Conservation (phyloP, 1,284 basidiomycete species). For the Pterulicium gracile region DNA sequence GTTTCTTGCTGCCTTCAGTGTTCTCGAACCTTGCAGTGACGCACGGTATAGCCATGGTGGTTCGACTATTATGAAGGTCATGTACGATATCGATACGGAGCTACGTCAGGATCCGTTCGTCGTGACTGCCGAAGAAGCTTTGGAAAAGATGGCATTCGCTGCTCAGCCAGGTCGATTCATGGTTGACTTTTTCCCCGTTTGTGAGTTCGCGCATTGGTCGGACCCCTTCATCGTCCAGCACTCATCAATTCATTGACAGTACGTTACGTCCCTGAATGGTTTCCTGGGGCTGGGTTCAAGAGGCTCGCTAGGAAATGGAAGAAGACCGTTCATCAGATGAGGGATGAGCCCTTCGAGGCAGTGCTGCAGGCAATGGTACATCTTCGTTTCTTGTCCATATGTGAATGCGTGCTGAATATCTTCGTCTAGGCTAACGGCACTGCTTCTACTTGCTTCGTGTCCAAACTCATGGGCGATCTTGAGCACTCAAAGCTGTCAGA, state of each 20-base stretch:
- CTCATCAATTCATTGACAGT: conserved; percentile 10
- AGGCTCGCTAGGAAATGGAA: conserved; percentile 20
- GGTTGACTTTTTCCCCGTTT: conserved; percentile 20
- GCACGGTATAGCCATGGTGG: conserved; percentile 24
- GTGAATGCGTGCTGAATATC: not conserved
- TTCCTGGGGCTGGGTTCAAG: conserved; percentile 22
- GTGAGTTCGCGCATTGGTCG: conserved; percentile 12
- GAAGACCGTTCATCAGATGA: conserved; percentile 18
- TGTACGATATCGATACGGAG: conserved; percentile 14
- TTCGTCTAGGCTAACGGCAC: not conserved
- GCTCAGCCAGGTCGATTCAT: conserved; percentile 22
- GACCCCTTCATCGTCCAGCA: not conserved
- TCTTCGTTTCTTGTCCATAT: not conserved
- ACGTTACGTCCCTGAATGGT: conserved; percentile 19
- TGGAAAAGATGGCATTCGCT: conserved; percentile 18
- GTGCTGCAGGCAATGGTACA: conserved; percentile 4
- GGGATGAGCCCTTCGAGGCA: conserved; percentile 16
- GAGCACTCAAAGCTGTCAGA: not conserved
- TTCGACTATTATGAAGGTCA: conserved; percentile 25
- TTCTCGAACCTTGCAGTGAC: conserved; percentile 1
- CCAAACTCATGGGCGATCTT: not conserved
- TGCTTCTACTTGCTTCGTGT: not conserved
- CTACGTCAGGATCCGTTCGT: conserved; percentile 20
- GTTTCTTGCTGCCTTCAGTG: conserved; percentile 9
- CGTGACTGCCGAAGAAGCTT: conserved; percentile 21